Evolutionary conservation across 164 flowering plant genomes (phyloP).

Genomic region (grape (Vitis vinifera)): DNA sequence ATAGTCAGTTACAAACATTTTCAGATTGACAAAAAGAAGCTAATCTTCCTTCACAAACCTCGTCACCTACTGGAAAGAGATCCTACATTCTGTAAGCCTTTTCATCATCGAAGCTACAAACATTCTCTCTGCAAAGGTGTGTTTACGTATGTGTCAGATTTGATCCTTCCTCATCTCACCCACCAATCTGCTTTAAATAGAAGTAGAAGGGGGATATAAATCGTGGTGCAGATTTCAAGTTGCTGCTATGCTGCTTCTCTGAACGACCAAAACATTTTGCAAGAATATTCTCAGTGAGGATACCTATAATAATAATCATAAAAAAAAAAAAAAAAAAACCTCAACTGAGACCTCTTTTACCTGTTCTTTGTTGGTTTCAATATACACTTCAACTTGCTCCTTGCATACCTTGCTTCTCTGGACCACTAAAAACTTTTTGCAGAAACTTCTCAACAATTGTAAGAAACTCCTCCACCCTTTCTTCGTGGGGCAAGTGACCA

Average conservation of each 20-base stretch:
- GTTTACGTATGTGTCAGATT: neutral
- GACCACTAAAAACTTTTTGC: constrained; percentile 34
- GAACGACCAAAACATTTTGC: too few species aligned
- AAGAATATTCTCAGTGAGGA: too few species aligned
- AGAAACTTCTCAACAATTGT: constrained; percentile 61
- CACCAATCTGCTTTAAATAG: neutral
- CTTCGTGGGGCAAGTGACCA: constrained; percentile 97
- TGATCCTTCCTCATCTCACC: neutral
- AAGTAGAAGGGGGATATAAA: constrained; percentile 10
- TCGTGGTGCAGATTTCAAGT: constrained; percentile 25
- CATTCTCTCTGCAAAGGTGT: neutral
- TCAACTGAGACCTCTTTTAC: too few species aligned
- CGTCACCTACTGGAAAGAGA: neutral
- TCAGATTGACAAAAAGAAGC: neutral
- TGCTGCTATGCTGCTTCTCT: too few species aligned
- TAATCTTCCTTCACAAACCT: neutral
- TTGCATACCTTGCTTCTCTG: constrained; percentile 33
- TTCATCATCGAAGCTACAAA: neutral
- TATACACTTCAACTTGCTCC: constrained; percentile 21
- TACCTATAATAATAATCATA: too few species aligned
- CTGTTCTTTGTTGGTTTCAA: too few species aligned
- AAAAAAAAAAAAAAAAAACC: too few species aligned
- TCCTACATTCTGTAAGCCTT: neutral
- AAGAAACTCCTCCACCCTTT: constrained; percentile 69
- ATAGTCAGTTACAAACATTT: neutral